Base-by-base conservation (phyloP, 73 alveolate genomes). In the Paramecium sexaurelia region DNA sequence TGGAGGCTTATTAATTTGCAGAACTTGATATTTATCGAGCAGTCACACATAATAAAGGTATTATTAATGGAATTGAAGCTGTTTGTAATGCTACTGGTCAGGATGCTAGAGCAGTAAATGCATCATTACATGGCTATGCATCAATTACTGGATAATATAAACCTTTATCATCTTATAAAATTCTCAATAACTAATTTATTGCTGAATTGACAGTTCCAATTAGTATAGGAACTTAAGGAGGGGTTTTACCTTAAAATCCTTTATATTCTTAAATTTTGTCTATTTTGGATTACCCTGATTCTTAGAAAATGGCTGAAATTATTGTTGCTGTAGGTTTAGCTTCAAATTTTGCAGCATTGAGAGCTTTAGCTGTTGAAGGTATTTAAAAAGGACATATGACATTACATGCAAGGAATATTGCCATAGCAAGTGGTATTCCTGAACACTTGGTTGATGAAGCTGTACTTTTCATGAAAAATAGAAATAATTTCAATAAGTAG, bases 51-150 rank as follows among this genome's bases (percentile, higher is more conserved):
- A 98, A 98, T 85, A 98, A 98, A 92, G 99, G 99, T 51, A 98
- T 98, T 37, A 95, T 98, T 96, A 98, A 98, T 92, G 99, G 99
- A n/a, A 97, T 98, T 19, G 99, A 97, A 92, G 99, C 99, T 1
- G 99, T 96, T 8, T 99, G 99, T 11, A 84, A 97, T 13, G 99
- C 99, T 47, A 82, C 98, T 1, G 99, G 99, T 17, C 96, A 98
- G 92, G 99, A 98, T 92, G 95, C 98, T 94, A 94, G 99, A 33
- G 99, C 99, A 17, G 97, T 98, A 37, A 99, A 97, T 84, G 96
- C 98, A 8, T 98, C 98, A 13, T 98, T 98, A 32, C 99, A 98
- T 92, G 95, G 99, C 1, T 97, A 95, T 94, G 99, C 99, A n/a
- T 69, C 98, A 9, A 87, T 96, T 9, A 92, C 92, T 92, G 87